Base-by-base conservation (phyloP, 306 rosid species). In the Quercus agrifolia region DNA sequence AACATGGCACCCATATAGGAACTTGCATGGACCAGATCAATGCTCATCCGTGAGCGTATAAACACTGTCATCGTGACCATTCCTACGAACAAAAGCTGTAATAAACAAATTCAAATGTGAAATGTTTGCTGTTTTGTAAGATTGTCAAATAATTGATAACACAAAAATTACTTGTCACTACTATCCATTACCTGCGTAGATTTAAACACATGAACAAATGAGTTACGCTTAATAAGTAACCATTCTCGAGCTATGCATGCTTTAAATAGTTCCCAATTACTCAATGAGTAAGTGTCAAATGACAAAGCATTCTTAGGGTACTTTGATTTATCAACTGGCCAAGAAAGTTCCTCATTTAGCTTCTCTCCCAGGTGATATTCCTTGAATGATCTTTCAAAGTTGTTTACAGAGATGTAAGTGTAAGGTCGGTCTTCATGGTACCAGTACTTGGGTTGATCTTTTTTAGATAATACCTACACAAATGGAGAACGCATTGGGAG, bases 371-470 rank as follows among this genome's bases (percentile, higher is more conserved):
- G 66, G 70, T 82, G 81, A 73, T 64, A 71, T 12, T 78, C 80
- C 80, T 78, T 86, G 82, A 88, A 90, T 79, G 63, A 85, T 55
- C 51, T 28, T 49, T 67, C 66, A 44, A 90, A 80, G 20, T 79
- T 74, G 67, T 86, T 89, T 41, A 82, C 78, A 6, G 87, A 81
- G 71, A 88, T 74, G 62, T 73, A 88, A 21, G 66, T 67, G 33
- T 90, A 79, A 49, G 85, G 77, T 73, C 78, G 23, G 64, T 79
- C 83, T 64, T 75, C 31, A 73, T 73, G 73, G 83, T 58, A 35
- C 92, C 92, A 90, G 77, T 88, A 88, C 84, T 83, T 83, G 75
- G 73, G 84, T 81, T 90, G 92, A 61, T 90, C 92, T 49, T 83
- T 88, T 51, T 30, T 63, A 33, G 94, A 90, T 35, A 88, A 84